Base-by-base conservation (phyloP, 192 early-diverging fungal species). In the Coemansia sp. region DNA sequence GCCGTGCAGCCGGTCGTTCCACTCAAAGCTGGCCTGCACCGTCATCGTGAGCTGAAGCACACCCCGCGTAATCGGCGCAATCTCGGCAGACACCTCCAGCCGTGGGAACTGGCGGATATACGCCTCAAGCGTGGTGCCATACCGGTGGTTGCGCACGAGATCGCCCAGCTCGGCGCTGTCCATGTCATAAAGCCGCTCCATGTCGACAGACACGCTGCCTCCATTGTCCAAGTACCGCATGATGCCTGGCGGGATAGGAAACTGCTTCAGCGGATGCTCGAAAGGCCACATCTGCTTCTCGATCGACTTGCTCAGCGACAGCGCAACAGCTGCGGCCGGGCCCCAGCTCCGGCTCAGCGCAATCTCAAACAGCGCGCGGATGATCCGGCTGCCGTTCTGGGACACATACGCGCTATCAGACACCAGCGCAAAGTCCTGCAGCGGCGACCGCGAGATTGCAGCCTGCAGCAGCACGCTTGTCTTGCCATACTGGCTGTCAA, bases 311-410 rank as follows among this genome's bases (percentile, higher is more conserved):
- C 89, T 91, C 33, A 98, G 82, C n/a, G 86, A 85, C 24, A 95
- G 81, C 19, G 96, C 83, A 4, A 87, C 88, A 16, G 81, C 69
- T 0, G 93, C 85, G 0, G 86, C 83, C 5, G 93, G 90, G 2
- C 92, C 93, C 95, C 93, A 97, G 59, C 87, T 88, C 28, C 98
- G 82, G 58, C 89, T 89, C 22, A 98, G 49, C 1, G 94, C 91
- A 64, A 98, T 92, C 65, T 99, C 94, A 70, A 99, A 99, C 46
- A 99, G 67, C 3, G 98, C 95, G 4, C 98, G 85, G 23, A 95
- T 77, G 38, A 99, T 92, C 61, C 98, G 90, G 1, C 87, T 89
- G 2, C 92, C 87, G 65, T 97, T 98, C 71, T 99, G 95, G 2
- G 91, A 88, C 14, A 99, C 93, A 74, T 97, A 99, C 0, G 87